These are phyloP conservation scores for Apodospora peruviana DNA, from an alignment of 495 filamentous ascomycete genomes.

Conservation along the genomic window DNA sequence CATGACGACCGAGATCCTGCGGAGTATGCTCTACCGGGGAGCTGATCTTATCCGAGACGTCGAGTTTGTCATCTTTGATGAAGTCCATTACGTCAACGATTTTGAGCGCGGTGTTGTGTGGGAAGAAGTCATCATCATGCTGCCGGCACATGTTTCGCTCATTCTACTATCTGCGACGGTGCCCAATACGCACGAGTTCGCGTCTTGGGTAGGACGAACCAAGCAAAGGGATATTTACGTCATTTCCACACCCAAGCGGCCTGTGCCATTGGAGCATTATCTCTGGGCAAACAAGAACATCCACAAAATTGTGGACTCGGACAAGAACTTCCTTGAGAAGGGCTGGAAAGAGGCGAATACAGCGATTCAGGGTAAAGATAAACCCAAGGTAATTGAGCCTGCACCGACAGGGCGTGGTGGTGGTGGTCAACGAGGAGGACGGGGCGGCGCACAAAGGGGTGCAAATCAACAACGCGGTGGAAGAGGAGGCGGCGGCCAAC, in stretches of 20 bases:
- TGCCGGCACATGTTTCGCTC: slow-evolving; percentile 91
- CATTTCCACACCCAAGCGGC: slow-evolving; percentile 92
- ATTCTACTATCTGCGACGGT: slow-evolving; percentile 95
- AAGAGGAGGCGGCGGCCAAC: slow-evolving; percentile 51
- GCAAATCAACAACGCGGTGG: slow-evolving; percentile 49
- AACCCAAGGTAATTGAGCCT: slow-evolving; percentile 54
- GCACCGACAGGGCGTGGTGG: slow-evolving; percentile 42
- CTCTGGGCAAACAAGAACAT: slow-evolving; percentile 91
- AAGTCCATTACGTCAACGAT: slow-evolving; percentile 98
- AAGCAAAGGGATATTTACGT: slow-evolving; percentile 99
- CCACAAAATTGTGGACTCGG: slow-evolving; percentile 86
- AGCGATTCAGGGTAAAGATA: slow-evolving; percentile 75
- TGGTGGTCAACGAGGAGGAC: slow-evolving; percentile 43
- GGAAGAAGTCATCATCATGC: slow-evolving; percentile 99
- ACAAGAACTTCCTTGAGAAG: slow-evolving; percentile 82
- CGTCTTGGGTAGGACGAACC: slow-evolving; percentile 95
- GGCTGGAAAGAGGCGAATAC: slow-evolving; percentile 95
- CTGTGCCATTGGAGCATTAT: slow-evolving; percentile 92
- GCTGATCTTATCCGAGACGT: slow-evolving; percentile 96
- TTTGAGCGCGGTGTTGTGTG: slow-evolving; percentile 95
- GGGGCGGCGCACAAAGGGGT: slow-evolving; percentile 49
- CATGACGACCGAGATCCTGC: slow-evolving; percentile 97
- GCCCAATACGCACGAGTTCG: slow-evolving; percentile 95
- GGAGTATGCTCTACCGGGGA: slow-evolving; percentile 96
- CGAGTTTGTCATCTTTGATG: slow-evolving; percentile 98